These are phyloP conservation scores for Luvunga scandens DNA, from an alignment of 345 rosid genomes.

Conservation along the genomic window DNA sequence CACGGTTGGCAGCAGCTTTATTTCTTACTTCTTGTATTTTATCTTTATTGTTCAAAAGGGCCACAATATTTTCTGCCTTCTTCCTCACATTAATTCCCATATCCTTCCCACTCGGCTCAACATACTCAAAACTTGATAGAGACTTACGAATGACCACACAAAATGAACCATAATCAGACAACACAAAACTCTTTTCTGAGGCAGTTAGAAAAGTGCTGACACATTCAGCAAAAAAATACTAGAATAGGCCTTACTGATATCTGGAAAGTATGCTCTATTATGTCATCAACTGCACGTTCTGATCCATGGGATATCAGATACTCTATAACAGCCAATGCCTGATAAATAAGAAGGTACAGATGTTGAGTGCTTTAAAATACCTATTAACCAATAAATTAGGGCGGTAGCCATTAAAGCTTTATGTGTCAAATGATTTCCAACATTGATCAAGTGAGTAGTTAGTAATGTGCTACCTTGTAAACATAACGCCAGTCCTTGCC, in stretches of 20 bases:
- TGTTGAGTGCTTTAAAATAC: conserved; percentile 1
- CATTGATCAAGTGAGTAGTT: conserved; percentile 9
- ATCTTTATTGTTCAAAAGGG: conserved; percentile 75
- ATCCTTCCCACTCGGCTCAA: conserved; percentile 96
- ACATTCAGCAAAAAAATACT: conserved; percentile 8
- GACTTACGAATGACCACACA: conserved; percentile 46
- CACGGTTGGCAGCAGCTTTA: conserved; percentile 89
- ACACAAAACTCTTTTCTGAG: conserved; percentile 12
- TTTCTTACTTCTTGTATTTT: conserved; percentile 84
- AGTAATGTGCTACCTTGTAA: conserved; percentile 63
- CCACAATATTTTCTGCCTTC: conserved; percentile 78
- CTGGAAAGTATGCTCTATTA: conserved; percentile 93
- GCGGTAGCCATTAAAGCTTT: background rate
- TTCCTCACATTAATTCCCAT: conserved; percentile 89
- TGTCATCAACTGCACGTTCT: conserved; percentile 97
- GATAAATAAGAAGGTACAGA: conserved; percentile 20
- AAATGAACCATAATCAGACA: conserved; percentile 19
- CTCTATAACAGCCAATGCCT: conserved; percentile 93
- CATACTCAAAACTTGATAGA: conserved; percentile 90
- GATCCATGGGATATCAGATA: conserved; percentile 95
- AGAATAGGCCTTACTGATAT: conserved; percentile 66
- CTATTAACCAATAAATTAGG: conserved; percentile 5
- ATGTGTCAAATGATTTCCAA: background rate
- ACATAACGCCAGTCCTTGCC: conserved; percentile 99
- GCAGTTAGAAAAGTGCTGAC: background rate